Base-by-base conservation (phyloP, 2,329 filamentous ascomycete genomes). In the Fusarium sp. region DNA sequence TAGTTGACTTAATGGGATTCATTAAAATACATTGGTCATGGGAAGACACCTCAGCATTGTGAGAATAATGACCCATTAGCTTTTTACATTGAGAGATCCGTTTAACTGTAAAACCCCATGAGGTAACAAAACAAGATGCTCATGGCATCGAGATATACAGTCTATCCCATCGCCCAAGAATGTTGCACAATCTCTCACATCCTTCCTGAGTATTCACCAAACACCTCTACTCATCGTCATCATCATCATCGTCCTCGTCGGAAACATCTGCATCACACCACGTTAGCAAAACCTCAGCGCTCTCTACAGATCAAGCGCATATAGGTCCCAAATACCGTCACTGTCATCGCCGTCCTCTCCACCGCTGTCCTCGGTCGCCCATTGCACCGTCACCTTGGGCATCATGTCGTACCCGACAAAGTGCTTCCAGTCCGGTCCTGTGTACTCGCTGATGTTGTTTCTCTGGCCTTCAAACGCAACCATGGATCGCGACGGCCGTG, bases 391-490 rank as follows among this genome's bases (percentile, higher is more conserved):
- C 5, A 77, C 17, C 42, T 62, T 56, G 8, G 73, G 58, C 9
- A 69, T 71, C 43, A 78, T 64, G 14, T 79, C 76, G 22, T 63
- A 44, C 10, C 71, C 73, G 3, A 80, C 67, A 57, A 78, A 81
- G 26, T 77, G 73, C 52, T 67, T 76, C 74, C 79, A 80, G 44
- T 81, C 79, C 1, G 75, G 62, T 2, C 81, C 81, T 1, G 72
- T 75, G 50, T 81, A 81, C 21, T 75, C 55, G 14, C 70, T 63
- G 10, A 21, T 43, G 1, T 14, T 11, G 1, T 42, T 43, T 7
- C 36, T 57, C 13, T 58, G 44, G 13, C 44, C 61, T 11, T 47
- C 46, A 69, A 78, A 17, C 11, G 58, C 14, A 69, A 66, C n/a
- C 24, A 36, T 13, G 47, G 66, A 26, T 45, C 57, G 24, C 6